phyloP scores from a whole-genome alignment of 2,329 filamentous ascomycete genomes.

The Elsinoe ampelina region DNA sequence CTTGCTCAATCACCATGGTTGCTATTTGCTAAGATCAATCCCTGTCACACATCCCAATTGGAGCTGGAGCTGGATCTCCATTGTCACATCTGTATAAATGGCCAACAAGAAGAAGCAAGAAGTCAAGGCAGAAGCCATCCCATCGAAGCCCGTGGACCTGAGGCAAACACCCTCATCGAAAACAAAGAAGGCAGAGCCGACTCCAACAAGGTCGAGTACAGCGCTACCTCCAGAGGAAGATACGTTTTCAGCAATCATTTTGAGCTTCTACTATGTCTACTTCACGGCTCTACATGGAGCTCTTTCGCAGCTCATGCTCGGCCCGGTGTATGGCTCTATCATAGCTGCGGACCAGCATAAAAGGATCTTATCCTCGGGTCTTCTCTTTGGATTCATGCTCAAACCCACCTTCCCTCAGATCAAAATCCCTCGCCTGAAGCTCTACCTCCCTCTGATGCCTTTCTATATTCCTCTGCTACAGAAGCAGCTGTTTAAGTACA shows the following conservation, averaged over 20 bases:
- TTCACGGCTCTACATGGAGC: slow-evolving; percentile 23
- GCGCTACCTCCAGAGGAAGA: background rate
- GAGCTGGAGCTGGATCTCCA: background rate
- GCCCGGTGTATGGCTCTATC: slow-evolving; percentile 81
- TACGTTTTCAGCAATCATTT: background rate
- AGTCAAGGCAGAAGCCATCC: background rate
- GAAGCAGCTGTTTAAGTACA: slow-evolving; percentile 59
- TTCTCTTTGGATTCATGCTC: slow-evolving; percentile 62
- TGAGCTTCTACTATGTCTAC: slow-evolving; percentile 5
- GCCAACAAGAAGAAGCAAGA: slow-evolving; percentile 7
- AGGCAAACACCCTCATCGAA: background rate
- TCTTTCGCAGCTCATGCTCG: slow-evolving; percentile 65
- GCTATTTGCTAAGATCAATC: background rate
- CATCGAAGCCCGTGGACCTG: background rate
- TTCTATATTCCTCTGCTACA: slow-evolving; percentile 67
- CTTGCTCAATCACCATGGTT: background rate
- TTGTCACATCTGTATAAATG: background rate
- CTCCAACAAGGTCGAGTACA: background rate
- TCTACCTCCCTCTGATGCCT: slow-evolving; percentile 62
- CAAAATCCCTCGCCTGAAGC: slow-evolving; percentile 34
- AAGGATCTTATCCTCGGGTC: slow-evolving; percentile 47
- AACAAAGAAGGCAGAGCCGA: background rate
- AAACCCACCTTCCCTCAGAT: slow-evolving; percentile 38
- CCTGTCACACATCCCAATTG: background rate
- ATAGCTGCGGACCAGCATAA: slow-evolving; percentile 68